Evolutionary conservation across 805 yeast species (phyloP).

Genomic region (Cyberlindnera suaveolens): DNA sequence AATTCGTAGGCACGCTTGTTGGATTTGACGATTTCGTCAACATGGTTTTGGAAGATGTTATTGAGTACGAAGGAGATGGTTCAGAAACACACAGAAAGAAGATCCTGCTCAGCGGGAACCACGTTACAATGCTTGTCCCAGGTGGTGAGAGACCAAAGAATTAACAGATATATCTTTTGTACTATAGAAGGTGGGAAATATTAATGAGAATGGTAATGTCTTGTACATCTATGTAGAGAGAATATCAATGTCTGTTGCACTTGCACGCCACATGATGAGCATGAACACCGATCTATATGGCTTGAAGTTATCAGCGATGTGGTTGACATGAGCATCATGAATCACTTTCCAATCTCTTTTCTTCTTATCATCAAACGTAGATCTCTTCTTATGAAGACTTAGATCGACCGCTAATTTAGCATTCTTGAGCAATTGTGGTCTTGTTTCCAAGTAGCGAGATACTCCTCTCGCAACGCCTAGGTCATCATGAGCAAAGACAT

Average conservation of each 20-base stretch:
- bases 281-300: slow-evolving; percentile 68
- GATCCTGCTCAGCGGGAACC: slow-evolving; percentile 67
- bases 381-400: slow-evolving; percentile 30
- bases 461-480: slow-evolving; percentile 83
- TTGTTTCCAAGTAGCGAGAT: slow-evolving; percentile 49
- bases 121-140: slow-evolving; percentile 63
- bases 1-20: slow-evolving; percentile 80
- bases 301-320: slow-evolving; percentile 48
- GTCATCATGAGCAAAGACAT: slow-evolving; percentile 74
- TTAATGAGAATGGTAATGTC: neutral
- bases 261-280: slow-evolving; percentile 68
- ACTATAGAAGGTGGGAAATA: slow-evolving; percentile 1
- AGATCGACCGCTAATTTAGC: slow-evolving; percentile 35
- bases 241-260: slow-evolving; percentile 35
- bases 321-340: slow-evolving; percentile 51
- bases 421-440: slow-evolving; percentile 43
- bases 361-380: slow-evolving; percentile 27
- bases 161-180: neutral
- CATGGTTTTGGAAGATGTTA: slow-evolving; percentile 78
- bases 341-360: slow-evolving; percentile 62
- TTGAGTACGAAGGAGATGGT: slow-evolving; percentile 45
- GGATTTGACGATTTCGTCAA: slow-evolving; percentile 97
- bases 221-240: slow-evolving; percentile 1
- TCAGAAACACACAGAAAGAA: slow-evolving; percentile 42
- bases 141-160: slow-evolving; percentile 35